Evolutionary conservation across 2,329 filamentous ascomycete genomes (phyloP).

Genomic region (Pseudogymnoascus sp.): DNA sequence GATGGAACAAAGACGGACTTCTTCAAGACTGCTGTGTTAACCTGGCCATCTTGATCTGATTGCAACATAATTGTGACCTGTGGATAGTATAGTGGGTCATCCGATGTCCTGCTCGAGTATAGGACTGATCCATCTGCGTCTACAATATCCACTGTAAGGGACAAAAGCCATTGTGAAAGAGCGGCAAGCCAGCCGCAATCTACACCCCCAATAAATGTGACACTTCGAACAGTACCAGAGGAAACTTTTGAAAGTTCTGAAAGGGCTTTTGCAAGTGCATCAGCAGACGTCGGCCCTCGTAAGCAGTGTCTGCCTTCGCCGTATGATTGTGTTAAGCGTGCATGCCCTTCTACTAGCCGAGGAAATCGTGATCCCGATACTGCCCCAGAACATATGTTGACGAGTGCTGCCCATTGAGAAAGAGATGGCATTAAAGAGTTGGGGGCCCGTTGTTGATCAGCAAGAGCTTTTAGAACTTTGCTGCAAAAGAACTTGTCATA

Average conservation of each 20-base stretch:
- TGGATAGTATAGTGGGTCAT: not conserved
- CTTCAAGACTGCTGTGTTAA: not conserved
- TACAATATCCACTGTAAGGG: constrained; percentile 12
- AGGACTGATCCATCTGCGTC: not conserved
- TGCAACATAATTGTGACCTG: not conserved
- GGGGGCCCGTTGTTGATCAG: constrained; percentile 8
- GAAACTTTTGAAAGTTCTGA: constrained; percentile 10
- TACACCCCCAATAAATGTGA: constrained; percentile 16
- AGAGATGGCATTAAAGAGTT: constrained; percentile 14
- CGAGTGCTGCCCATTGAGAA: constrained; percentile 13
- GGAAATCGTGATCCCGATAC: constrained; percentile 11
- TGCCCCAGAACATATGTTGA: constrained; percentile 12
- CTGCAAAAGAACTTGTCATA: constrained; percentile 4
- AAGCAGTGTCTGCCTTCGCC: not conserved
- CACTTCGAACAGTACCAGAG: constrained; percentile 1
- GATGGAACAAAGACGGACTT: not conserved
- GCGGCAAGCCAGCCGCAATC: constrained; percentile 20
- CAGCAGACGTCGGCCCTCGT: not conserved
- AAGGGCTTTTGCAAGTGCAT: constrained; percentile 6
- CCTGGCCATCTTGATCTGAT: not conserved
- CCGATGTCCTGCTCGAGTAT: not conserved
- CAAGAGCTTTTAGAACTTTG: constrained; percentile 9
- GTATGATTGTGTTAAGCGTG: not conserved
- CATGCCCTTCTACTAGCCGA: not conserved
- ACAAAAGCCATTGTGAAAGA: constrained; percentile 16